Base-by-base conservation (phyloP, 306 rosid genomes). In the Mimosa bimucronata region DNA sequence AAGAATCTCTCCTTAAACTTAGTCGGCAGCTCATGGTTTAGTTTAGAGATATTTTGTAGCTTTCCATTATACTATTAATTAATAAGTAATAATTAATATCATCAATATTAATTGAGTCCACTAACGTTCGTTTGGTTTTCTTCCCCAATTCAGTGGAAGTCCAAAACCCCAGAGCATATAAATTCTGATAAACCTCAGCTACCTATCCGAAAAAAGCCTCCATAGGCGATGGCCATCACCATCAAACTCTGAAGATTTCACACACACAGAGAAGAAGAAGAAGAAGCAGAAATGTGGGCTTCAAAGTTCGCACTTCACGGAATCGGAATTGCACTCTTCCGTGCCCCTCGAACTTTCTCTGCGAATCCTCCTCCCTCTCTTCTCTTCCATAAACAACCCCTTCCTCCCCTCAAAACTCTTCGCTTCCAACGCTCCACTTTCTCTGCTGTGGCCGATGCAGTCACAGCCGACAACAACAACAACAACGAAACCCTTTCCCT, bases 221-320 rank as follows among this genome's bases (percentile, higher is more conserved):
- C 69, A 15, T 7, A 0, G 69, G 23, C 5, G 1, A 31, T 64
- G 69, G 42, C 38, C 38, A 34, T 34, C 38, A n/a, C 38, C 38
- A 30, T 64, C 42, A 6, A 30, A 16, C 21, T 64, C 12, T 16
- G 13, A 64, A n/a, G 67, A 14, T 23, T 61, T 61, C 42, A 30
- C 69, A 16, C 23, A 30, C 6, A 64, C 41, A 16, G 34, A 3
- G 41, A 12, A 34, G 38, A 34, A 34, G 38, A 34, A 34, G 38
- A 34, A 34, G 38, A 41, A 19, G 30, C 21, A 31, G 16, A 46
- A 23, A 94, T 94, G 98, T 74, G 88, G 40, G 85, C 78, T 86
- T 86, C 88, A 7, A 92, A 86, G 82, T 69, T 89, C 79, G 10
- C 87, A 11, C 86, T 82, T 18, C 79, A 89, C 72, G 89, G 92